phyloP scores from a whole-genome alignment of 495 filamentous ascomycete genomes.

The Astrocystis sublimbata region DNA sequence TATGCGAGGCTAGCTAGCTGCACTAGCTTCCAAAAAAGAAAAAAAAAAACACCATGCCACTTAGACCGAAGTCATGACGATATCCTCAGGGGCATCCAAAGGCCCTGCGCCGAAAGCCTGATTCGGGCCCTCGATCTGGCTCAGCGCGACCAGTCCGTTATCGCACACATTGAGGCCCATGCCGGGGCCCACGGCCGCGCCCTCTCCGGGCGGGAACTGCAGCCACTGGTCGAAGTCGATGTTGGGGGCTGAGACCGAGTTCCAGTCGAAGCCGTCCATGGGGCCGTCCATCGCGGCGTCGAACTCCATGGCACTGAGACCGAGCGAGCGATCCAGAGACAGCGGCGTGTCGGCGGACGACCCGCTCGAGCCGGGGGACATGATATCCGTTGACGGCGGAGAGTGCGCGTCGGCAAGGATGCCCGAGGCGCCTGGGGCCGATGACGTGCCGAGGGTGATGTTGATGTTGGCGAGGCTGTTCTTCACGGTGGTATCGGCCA shows the following conservation, averaged over 20 bases:
- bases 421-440: constrained; percentile 12
- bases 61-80: constrained; percentile 7
- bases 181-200: constrained; percentile 17
- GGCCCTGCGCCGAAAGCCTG: background rate
- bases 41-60: background rate
- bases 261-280: constrained; percentile 42
- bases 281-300: constrained; percentile 28
- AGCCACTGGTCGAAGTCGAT: constrained; percentile 50
- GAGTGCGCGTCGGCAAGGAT: constrained; percentile 27
- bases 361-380: constrained; percentile 36
- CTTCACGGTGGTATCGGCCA: constrained; percentile 20
- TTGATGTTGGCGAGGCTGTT: constrained; percentile 11
- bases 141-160: constrained; percentile 15
- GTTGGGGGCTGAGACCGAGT: constrained; percentile 34
- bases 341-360: constrained; percentile 5
- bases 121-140: constrained; percentile 19
- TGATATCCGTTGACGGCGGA: constrained; percentile 35
- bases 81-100: background rate
- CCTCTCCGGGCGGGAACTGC: constrained; percentile 41
- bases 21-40: background rate
- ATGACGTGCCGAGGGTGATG: background rate
- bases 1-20: background rate
- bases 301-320: constrained; percentile 15
- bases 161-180: constrained; percentile 16
- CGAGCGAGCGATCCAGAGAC: constrained; percentile 22